phyloP scores from a whole-genome alignment of 2,329 filamentous ascomycete genomes.

The Zymoseptoria tritici region DNA sequence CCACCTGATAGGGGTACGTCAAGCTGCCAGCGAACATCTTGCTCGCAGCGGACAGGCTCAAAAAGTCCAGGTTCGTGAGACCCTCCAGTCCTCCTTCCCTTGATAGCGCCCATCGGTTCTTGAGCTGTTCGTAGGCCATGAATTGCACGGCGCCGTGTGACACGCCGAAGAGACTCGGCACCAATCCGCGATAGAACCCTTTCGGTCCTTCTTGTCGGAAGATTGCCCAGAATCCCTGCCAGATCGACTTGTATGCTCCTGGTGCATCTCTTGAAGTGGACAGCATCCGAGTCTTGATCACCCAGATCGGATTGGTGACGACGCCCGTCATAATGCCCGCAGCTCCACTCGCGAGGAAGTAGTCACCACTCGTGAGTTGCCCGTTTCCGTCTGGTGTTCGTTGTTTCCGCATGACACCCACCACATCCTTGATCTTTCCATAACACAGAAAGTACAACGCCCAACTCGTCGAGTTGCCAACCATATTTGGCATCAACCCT shows the following conservation, averaged over 20 bases:
- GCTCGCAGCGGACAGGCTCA: slow-evolving; percentile 70
- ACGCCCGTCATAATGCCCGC: slow-evolving; percentile 68
- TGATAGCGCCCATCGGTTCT: slow-evolving; percentile 49
- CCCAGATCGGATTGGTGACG: slow-evolving; percentile 94
- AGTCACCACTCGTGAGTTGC: slow-evolving; percentile 58
- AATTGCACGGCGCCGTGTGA: slow-evolving; percentile 93
- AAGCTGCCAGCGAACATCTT: slow-evolving; percentile 85
- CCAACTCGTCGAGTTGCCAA: slow-evolving; percentile 88
- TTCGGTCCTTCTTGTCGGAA: slow-evolving; percentile 61
- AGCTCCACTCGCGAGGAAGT: slow-evolving; percentile 66
- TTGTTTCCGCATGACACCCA: slow-evolving; percentile 30
- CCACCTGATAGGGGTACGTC: slow-evolving; percentile 92
- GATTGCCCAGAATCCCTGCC: slow-evolving; percentile 61
- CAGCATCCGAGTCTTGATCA: slow-evolving; percentile 95
- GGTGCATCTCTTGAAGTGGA: slow-evolving; percentile 66
- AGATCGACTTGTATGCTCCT: slow-evolving; percentile 76
- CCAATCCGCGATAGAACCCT: slow-evolving; percentile 83
- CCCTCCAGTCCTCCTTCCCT: slow-evolving; percentile 31
- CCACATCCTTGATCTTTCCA: slow-evolving; percentile 50
- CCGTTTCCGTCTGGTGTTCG: slow-evolving; percentile 32
- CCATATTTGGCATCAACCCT: slow-evolving; percentile 79
- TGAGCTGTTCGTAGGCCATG: slow-evolving; percentile 78
- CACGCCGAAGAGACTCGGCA: slow-evolving; percentile 77
- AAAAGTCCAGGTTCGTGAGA: slow-evolving; percentile 65
- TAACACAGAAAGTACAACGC: slow-evolving; percentile 83